Evolutionary conservation across 2,329 filamentous ascomycete genomes (phyloP).

Genomic region (Basipetospora chlamydospora): DNA sequence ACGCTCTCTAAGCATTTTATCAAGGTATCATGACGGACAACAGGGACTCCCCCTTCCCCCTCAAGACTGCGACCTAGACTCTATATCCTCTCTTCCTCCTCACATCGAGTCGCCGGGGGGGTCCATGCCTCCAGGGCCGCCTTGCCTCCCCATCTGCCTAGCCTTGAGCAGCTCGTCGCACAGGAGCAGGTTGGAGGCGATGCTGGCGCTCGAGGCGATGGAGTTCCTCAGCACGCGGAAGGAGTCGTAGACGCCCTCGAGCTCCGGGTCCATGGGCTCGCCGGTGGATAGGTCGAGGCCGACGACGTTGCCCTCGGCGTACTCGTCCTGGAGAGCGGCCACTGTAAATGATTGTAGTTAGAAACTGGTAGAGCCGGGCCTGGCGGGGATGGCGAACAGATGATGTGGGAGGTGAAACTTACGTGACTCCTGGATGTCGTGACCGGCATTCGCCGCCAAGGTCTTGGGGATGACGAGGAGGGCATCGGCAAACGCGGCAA

Average conservation of each 20-base stretch:
- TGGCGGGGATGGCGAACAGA: too few species aligned
- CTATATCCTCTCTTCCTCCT: conserved; percentile 14
- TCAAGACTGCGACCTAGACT: too few species aligned
- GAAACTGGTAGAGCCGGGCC: too few species aligned
- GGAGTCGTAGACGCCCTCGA: conserved; percentile 88
- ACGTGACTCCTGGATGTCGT: conserved; percentile 92
- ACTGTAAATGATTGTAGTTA: conserved; percentile 36
- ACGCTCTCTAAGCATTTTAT: conserved; percentile 1
- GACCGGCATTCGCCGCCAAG: conserved; percentile 85
- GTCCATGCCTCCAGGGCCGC: conserved; percentile 50
- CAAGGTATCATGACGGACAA: too few species aligned
- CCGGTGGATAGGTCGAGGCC: conserved; percentile 79
- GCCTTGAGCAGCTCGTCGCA: conserved; percentile 98
- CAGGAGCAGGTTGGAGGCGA: conserved; percentile 85
- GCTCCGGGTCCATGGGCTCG: conserved; percentile 85
- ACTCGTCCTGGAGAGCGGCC: conserved; percentile 74
- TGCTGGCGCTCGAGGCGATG: conserved; percentile 84
- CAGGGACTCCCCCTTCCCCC: too few species aligned
- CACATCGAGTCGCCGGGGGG: conserved; percentile 40
- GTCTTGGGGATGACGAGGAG: conserved; percentile 95
- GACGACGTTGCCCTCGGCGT: conserved; percentile 68
- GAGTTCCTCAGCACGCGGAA: conserved; percentile 91
- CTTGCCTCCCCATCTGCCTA: conserved; percentile 71
- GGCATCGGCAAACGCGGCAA: conserved; percentile 88
- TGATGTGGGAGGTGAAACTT: too few species aligned